Evolutionary conservation across 768 basidiomycete genomes (phyloP), one percentile per base, ranked within the genome.

Genomic region (Kwoniella shandongensis): DNA sequence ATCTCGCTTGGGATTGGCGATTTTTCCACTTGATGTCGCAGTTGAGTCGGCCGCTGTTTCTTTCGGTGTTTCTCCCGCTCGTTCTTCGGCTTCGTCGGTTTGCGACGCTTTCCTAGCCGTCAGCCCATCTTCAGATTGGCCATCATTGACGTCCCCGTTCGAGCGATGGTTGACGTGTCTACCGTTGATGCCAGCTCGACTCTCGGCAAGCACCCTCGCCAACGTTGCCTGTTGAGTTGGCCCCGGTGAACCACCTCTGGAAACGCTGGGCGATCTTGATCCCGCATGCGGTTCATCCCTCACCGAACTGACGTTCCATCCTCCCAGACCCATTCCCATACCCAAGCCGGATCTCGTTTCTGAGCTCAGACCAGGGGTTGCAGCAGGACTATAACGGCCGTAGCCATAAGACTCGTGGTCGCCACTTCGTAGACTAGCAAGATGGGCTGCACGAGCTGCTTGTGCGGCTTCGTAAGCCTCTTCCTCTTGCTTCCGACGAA

Each of bases 301-400:
- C 18, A 53, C 57, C 27, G 42, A 45, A 20, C 44, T 47, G n/a
- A 59, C 51, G 40, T 52, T 53, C 50, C 51, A 53, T n/a, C 51
- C 51, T 3, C 50, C 52, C n/a, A 23, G 20, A 26, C 13, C 20
- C 20, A 17, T 23, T 6, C 44, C 26, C 23, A 29, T 46, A 8
- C 57, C 50, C 26, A 49, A 22, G 6, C 26, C 26, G 10, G 32
- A 27, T 18, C 39, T 15, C 17, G 44, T 38, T n/a, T n/a, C n/a
- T n/a, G n/a, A n/a, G n/a, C n/a, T n/a, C n/a, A n/a, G 41, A 42
- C 6, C 41, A 17, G 45, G 26, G 15, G 56, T 26, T 20, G 56
- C 20, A 11, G 36, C 25, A 6, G 47, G 56, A 50, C 49, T 50
- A 23, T 42, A 23, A n/a, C 22, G 41, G 44, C 49, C 48, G 2